Base-by-base conservation (phyloP, 2,329 filamentous ascomycete genomes). In the Talaromyces amestolkiae region DNA sequence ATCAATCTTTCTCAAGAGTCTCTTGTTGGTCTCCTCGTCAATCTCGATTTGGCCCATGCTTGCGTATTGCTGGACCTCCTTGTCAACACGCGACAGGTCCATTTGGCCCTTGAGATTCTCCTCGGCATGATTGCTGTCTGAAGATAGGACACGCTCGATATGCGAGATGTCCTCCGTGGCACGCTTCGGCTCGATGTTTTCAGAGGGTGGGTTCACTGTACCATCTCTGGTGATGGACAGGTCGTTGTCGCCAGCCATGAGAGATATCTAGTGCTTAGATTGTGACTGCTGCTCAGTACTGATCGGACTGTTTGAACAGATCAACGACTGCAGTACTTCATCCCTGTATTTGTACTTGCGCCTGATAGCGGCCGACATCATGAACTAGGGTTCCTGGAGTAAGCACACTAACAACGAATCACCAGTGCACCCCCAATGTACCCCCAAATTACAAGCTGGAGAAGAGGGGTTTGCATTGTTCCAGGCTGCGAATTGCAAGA, bases 1-100 rank as follows among this genome's bases (percentile, higher is more conserved):
- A 76, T 92, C 89, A 69, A 92, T 90, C 79, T 87, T 80, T 61
- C 77, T 83, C 68, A 86, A 87, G 61, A 93, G 81, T 35, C 88
- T 80, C 45, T 77, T 81, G 75, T 86, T 88, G 63, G 89, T 86
- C 65, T 85, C 86, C 1, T 82, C 78, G 3, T 83, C 81, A 59
- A 91, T 78, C 17, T 54, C 51, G 11, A 56, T 37, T 6, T 79
- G 80, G 19, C 74, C 82, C 22, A 83, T 82, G 22, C 82, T 82
- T 33, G 87, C 85, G 78, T 93, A 93, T 74, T 88, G 85, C 59
- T 89, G 88, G 43, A 93, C 80, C 77, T 93, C 90, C 64, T 84
- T 82, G 77, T 93, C 90, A 64, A 92, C 83, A 71, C 84, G 83
- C 9, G 61, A 64, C 43, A 53, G 31, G 33, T 65, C 56, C 53